Percentiles rank a stretch among this genome's conserved stretches.
These are phyloP conservation scores for Cercospora zeae-maydis DNA, from an alignment of 2,329 filamentous ascomycete species.

Conservation along the genomic window DNA sequence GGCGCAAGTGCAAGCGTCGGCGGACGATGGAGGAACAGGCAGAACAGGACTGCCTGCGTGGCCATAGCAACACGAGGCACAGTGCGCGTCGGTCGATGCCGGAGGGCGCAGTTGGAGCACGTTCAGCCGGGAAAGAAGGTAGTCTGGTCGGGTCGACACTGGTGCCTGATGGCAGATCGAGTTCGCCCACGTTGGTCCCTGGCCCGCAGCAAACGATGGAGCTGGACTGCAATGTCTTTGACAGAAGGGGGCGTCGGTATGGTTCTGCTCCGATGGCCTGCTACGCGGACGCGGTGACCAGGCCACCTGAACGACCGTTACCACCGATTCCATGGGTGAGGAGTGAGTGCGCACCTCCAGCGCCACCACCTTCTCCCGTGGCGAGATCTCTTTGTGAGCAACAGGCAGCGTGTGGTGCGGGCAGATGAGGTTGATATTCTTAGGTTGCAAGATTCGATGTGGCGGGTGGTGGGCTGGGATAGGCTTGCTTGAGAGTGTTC, in stretches of 20 bases:
- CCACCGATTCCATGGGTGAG: slow-evolving; percentile 14
- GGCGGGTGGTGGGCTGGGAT: not conserved
- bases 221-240: not conserved
- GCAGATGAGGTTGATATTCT: not conserved
- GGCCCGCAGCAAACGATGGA: not conserved
- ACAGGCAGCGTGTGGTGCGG: not conserved
- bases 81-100: not conserved
- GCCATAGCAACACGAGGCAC: not conserved
- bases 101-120: not conserved
- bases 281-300: not conserved
- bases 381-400: too few species aligned
- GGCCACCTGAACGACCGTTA: not conserved
- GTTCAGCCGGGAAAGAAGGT: not conserved
- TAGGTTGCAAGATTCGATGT: not conserved
- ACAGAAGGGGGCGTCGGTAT: not conserved
- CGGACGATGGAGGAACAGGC: not conserved
- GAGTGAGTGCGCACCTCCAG: not conserved
- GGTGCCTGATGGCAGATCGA: slow-evolving; percentile 1
- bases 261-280: not conserved
- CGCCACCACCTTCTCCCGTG: slow-evolving; percentile 11
- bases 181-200: slow-evolving; percentile 10
- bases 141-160: slow-evolving; percentile 2
- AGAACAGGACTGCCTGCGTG: slow-evolving; percentile 2
- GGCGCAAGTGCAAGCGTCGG: slow-evolving; percentile 10
- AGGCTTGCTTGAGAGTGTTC: not conserved